Evolutionary conservation across 2,329 filamentous ascomycete species (phyloP).

Genomic region (Ilyonectria sp.): DNA sequence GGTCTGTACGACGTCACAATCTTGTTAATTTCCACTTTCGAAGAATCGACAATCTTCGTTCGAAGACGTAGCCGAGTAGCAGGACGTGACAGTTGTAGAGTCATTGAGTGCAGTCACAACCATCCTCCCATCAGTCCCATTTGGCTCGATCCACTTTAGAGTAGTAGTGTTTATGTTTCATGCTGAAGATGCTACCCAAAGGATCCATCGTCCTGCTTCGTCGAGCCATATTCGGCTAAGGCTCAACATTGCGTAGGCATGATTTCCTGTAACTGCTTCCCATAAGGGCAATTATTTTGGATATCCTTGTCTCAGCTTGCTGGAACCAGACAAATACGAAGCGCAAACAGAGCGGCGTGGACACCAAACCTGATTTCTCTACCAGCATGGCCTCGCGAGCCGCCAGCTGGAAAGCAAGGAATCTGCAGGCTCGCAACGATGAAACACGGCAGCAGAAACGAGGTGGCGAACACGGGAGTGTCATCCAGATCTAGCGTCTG

Average conservation of each 20-base stretch:
- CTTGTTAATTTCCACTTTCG: too few species aligned
- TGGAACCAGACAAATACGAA: background rate
- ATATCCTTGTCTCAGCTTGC: background rate
- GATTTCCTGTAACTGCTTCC: background rate
- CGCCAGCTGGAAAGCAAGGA: slow-evolving; percentile 3
- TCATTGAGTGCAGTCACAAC: background rate
- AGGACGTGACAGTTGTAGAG: too few species aligned
- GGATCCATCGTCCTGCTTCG: background rate
- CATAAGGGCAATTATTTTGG: background rate
- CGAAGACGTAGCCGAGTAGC: too few species aligned
- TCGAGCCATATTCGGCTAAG: background rate
- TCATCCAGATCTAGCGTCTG: background rate
- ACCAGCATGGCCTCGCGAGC: background rate
- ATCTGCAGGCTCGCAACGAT: background rate
- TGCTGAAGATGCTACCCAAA: background rate
- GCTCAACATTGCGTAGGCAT: background rate
- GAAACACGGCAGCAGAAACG: slow-evolving; percentile 8
- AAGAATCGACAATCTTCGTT: too few species aligned
- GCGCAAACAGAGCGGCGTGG: slow-evolving; percentile 1
- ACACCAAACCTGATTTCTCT: slow-evolving; percentile 4
- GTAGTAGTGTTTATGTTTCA: background rate
- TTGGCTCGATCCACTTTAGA: background rate
- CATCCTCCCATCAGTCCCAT: background rate
- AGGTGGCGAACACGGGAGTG: slow-evolving; percentile 4
- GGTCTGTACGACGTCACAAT: too few species aligned